Base-by-base conservation (phyloP, 805 yeast species). In the Kuraishia floccosa region DNA sequence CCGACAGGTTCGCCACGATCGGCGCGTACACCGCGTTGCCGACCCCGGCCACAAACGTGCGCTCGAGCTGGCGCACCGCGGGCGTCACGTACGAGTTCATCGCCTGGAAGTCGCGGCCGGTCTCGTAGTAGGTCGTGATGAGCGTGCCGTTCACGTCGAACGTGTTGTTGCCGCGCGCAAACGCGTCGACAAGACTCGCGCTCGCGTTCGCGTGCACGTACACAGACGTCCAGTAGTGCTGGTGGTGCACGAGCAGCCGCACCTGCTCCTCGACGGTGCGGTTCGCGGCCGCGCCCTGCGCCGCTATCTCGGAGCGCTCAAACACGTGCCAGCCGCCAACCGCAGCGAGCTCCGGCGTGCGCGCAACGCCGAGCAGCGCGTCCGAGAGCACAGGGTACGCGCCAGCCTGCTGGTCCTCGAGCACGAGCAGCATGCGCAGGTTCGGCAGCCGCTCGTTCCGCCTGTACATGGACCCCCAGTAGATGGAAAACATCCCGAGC, bases 201-300 rank as follows among this genome's bases (percentile, higher is more conserved):
- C 74, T 59, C 1, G 80, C 71, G 42, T 70, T 64, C 10, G 61
- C 50, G 13, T 47, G 42, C 21, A 79, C 68, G 38, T 72, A 68
- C 22, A 77, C 54, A 0, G 79, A 68, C 16, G 68, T 63, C 91
- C 89, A 81, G 43, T 63, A 76, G n/a, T 64, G 16, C 20, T 26
- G 28, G 6, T 26, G 20, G 18, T 26, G 28, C 3, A 26, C 18
- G 20, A 26, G 18, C 20, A 18, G 15, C 19, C 17, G 14, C 16
- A 26, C 28, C 12, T 26, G 20, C n/a, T 16, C 21, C 28, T 16
- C 13, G 9, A 26, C 8, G 15, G 20, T 8, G n/a, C 18, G n/a
- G 20, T 16, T 16, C 20, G 14, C 20, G 13, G 15, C 17, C 8
- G 20, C 31, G n/a, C 27, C 21, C 12, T 10, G 22, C 6, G 15